A percentile compares a stretch with the other conserved stretches of the same genome.
Conservation (phyloP, 2,329 filamentous ascomycete genomes). For the Furcasterigmium furcatum region DNA sequence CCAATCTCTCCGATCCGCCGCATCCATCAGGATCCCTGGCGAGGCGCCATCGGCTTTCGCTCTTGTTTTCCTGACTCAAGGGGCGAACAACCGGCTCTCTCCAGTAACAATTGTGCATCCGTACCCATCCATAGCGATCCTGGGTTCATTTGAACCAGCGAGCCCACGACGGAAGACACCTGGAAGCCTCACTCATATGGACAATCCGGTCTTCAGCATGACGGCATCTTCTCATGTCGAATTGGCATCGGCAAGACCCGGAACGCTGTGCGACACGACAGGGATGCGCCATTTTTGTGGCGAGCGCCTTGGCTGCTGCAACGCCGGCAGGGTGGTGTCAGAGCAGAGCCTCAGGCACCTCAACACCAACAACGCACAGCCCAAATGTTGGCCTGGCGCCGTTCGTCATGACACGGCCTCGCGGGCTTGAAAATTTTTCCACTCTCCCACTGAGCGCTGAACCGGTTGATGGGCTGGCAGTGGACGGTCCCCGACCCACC, state of each 20-base stretch:
- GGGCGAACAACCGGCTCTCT: too few relatives aligned
- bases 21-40: too few relatives aligned
- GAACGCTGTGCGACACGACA: background rate
- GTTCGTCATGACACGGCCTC: background rate
- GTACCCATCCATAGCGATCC: too few relatives aligned
- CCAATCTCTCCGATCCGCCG: too few relatives aligned
- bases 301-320: background rate
- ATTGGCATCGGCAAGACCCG: background rate
- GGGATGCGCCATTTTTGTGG: slow-evolving; percentile 1
- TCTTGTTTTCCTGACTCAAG: too few relatives aligned
- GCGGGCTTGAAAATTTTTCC: background rate
- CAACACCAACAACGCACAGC: background rate
- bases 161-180: too few relatives aligned
- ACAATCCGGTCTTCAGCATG: too few relatives aligned
- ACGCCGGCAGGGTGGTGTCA: background rate
- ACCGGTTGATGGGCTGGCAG: background rate
- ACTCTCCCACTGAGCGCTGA: background rate
- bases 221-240: too few relatives aligned
- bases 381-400: background rate
- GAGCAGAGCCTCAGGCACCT: slow-evolving; percentile 1
- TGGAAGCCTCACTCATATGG: too few relatives aligned
- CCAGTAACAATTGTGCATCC: too few relatives aligned
- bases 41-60: too few relatives aligned
- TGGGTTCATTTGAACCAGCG: too few relatives aligned
- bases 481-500: background rate